Evolutionary conservation across 495 filamentous ascomycete genomes (phyloP).

Genomic region (Aspergillus homomorphus): DNA sequence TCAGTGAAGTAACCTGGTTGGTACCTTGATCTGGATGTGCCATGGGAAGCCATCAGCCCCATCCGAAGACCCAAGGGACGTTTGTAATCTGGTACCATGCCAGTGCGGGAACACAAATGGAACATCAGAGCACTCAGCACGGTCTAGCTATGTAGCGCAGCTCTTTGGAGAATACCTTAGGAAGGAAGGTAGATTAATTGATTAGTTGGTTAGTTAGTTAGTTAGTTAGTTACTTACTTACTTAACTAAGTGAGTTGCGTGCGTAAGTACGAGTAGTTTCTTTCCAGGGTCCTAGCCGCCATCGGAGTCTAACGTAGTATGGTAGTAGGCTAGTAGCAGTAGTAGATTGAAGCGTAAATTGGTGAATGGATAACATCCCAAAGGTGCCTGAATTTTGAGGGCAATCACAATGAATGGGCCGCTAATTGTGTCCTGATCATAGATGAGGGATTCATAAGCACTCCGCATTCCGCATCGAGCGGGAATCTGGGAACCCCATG

Average conservation of each 20-base stretch:
- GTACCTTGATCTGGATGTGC: background rate
- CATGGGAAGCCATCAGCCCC: background rate
- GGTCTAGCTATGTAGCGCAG: too few relatives aligned
- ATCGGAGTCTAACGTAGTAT: background rate
- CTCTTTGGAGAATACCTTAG: background rate
- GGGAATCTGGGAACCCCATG: background rate
- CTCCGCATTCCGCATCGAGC: background rate
- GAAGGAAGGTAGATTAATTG: background rate
- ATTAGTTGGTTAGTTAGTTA: background rate
- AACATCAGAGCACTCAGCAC: too few relatives aligned
- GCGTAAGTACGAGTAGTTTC: background rate
- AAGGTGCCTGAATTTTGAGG: too few relatives aligned
- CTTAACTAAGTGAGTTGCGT: background rate
- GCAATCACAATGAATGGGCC: too few relatives aligned
- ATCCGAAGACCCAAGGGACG: background rate
- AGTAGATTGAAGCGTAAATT: background rate
- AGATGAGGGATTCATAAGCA: background rate
- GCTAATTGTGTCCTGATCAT: background rate
- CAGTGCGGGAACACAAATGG: background rate
- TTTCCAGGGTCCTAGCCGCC: background rate
- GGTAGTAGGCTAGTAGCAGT: background rate
- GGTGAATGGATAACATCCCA: too few relatives aligned
- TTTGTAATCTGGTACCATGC: background rate
- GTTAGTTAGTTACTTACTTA: too few relatives aligned
- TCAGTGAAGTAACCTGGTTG: constrained; percentile 1